A percentile compares a stretch with the other conserved stretches of the same genome.
Evolutionary conservation across 116 monocot species (phyloP).

Genomic region (Dioscorea cayenensis): DNA sequence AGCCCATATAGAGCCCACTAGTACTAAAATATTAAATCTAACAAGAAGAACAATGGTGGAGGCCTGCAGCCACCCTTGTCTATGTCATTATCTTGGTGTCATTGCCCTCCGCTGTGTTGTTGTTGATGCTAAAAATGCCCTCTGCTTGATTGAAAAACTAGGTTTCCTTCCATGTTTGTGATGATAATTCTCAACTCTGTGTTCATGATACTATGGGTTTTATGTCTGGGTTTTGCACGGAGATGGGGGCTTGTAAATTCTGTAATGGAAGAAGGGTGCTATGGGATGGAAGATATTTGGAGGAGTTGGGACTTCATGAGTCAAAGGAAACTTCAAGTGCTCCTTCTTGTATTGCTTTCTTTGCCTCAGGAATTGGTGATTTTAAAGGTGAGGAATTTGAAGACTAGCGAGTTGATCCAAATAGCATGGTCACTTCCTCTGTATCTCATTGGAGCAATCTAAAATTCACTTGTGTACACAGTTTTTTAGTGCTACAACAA

Average conservation of each 20-base stretch:
- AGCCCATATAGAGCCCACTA: too few relatives aligned
- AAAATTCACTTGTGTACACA: neutral
- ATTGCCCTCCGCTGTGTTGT: too few relatives aligned
- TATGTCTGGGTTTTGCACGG: neutral
- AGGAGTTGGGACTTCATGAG: neutral
- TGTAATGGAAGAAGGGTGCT: neutral
- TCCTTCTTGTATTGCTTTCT: neutral
- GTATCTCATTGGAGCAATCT: neutral
- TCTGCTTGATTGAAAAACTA: too few relatives aligned
- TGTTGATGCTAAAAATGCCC: too few relatives aligned
- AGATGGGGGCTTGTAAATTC: neutral
- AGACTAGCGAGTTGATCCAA: neutral
- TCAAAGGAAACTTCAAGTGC: neutral
- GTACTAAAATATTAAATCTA: too few relatives aligned
- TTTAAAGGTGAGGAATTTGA: neutral
- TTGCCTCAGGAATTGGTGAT: neutral
- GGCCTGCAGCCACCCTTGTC: neutral
- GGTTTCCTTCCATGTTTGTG: too few relatives aligned
- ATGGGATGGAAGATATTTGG: neutral
- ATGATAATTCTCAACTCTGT: too few relatives aligned
- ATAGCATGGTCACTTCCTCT: neutral
- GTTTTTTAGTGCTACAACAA: neutral
- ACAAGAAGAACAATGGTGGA: constrained; percentile 1
- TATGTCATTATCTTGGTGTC: too few relatives aligned
- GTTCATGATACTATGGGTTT: neutral